These are phyloP conservation scores for Solanum dulcamara DNA, from an alignment of 257 asterid species.

Conservation along the genomic window DNA sequence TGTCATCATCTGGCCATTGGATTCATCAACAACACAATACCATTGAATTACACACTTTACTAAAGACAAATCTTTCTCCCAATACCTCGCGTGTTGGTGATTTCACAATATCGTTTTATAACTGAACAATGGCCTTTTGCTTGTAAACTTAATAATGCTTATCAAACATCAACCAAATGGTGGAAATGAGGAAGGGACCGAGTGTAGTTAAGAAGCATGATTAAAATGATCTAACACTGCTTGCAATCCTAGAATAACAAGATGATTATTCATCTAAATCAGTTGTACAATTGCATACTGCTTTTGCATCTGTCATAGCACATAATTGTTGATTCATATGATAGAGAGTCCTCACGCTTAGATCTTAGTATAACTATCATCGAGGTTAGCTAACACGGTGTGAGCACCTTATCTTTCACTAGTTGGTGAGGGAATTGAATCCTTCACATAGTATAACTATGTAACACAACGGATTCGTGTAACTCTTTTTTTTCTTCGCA, in stretches of 20 bases:
- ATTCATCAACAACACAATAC: neutral
- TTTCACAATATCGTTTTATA: neutral
- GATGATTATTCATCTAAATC: neutral
- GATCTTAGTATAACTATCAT: no score
- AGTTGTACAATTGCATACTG: neutral
- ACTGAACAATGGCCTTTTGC: neutral
- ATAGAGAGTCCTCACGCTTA: neutral
- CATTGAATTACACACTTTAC: neutral
- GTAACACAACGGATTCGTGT: no score
- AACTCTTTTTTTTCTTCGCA: no score
- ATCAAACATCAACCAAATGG: neutral
- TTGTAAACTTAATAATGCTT: neutral
- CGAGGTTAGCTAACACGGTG: no score
- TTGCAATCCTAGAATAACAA: neutral
- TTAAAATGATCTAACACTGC: neutral
- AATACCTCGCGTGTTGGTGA: neutral
- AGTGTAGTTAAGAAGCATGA: neutral
- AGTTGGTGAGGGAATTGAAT: no score
- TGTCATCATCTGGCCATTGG: conserved; percentile 28
- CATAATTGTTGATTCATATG: neutral
- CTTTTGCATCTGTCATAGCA: neutral
- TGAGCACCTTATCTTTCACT: no score
- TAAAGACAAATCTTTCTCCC: neutral
- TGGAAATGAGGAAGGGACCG: neutral
- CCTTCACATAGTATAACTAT: no score